A percentile compares a stretch with the other conserved stretches of the same genome.
Evolutionary conservation across 169 alveolate species (phyloP).

Genomic region (Cystoisospora suis): DNA sequence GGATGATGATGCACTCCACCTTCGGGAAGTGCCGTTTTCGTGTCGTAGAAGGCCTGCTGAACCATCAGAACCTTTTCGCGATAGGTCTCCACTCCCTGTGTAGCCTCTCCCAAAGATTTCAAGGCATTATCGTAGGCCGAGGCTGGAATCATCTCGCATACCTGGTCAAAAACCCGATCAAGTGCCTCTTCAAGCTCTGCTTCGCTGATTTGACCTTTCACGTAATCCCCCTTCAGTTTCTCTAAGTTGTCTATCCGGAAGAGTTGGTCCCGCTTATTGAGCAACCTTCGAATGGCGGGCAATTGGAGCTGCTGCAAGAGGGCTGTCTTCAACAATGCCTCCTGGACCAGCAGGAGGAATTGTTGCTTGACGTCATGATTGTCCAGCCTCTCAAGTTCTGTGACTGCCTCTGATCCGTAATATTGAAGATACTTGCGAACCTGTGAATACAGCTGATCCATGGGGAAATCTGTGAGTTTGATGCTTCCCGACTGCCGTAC

Average conservation of each 20-base stretch:
- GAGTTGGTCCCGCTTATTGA: not conserved
- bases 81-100: too few species aligned
- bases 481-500: not conserved
- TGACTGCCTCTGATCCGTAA: not conserved
- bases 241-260: conserved; percentile 12
- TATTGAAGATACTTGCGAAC: not conserved
- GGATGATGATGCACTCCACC: conserved; percentile 7
- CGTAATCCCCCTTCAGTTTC: not conserved
- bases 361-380: not conserved
- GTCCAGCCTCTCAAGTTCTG: not conserved
- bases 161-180: not conserved
- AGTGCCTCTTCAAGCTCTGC: not conserved
- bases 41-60: too few species aligned
- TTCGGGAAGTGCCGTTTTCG: too few species aligned
- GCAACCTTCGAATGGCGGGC: not conserved
- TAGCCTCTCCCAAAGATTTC: not conserved
- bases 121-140: not conserved
- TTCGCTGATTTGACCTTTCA: not conserved
- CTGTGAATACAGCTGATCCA: not conserved
- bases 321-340: not conserved
- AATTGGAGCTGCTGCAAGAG: conserved; percentile 14
- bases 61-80: too few species aligned
- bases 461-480: not conserved
- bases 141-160: not conserved
- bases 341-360: not conserved